Evolutionary conservation across 2,329 filamentous ascomycete species (phyloP).

Genomic region (Hysterium pulicare): DNA sequence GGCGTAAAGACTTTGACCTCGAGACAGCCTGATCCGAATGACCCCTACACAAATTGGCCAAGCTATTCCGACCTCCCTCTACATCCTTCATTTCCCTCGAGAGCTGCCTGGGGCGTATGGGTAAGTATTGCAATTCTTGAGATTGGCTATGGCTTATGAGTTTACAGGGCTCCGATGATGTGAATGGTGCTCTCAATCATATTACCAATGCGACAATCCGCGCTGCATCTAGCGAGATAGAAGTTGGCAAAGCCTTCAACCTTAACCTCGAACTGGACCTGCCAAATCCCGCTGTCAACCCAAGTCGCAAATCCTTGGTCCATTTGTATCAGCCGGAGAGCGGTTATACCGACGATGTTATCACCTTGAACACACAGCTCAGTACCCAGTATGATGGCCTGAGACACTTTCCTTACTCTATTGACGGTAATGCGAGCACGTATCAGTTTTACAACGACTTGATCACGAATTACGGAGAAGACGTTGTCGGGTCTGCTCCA

Average conservation of each 20-base stretch:
- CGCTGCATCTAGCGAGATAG: background rate
- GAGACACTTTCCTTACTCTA: slow-evolving; percentile 6
- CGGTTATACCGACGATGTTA: slow-evolving; percentile 5
- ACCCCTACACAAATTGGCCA: background rate
- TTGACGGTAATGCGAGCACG: background rate
- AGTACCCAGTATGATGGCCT: slow-evolving; percentile 4
- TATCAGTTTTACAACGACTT: slow-evolving; percentile 6
- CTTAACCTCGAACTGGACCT: background rate
- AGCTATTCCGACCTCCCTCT: background rate
- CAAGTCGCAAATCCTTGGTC: background rate
- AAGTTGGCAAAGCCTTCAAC: background rate
- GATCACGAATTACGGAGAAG: slow-evolving; percentile 3
- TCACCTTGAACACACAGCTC: slow-evolving; percentile 6
- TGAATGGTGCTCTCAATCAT: background rate
- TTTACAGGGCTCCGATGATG: background rate
- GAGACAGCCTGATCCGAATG: background rate
- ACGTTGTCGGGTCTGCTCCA: slow-evolving; percentile 2
- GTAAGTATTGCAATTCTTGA: background rate
- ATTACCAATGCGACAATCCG: background rate
- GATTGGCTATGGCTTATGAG: background rate
- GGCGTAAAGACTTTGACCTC: background rate
- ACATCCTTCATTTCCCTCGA: background rate
- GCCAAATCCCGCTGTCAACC: background rate
- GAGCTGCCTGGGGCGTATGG: background rate
- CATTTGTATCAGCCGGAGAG: slow-evolving; percentile 3